Base-by-base conservation (phyloP, 1,284 basidiomycete species). In the Porogramme epimiltina region DNA sequence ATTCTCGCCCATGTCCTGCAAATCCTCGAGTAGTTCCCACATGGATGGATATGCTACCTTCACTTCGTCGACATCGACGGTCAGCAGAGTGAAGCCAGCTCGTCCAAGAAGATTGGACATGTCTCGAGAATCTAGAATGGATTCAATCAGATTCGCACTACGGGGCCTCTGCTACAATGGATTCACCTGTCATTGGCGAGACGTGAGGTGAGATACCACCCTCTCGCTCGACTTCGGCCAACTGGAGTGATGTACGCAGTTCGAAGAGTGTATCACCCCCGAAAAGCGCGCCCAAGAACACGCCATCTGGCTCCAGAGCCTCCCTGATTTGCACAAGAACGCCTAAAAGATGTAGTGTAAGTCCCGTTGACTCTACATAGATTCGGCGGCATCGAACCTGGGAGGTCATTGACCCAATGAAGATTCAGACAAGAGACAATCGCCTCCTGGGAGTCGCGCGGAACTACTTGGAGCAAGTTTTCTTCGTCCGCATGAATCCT, bases 321-420 rank as follows among this genome's bases (percentile, higher is more conserved):
- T 94, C 86, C 61, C 83, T 84, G 52, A 98, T 92, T 67, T 99
- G 97, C 11, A 95, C 81, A 23, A 99, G 79, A 0, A 87, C 79
- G n/a, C 94, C 95, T 52, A 28, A 3, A 15, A 9, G 22, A 16
- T 4, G 13, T 18, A 23, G 19, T 13, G 9, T 40, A 25, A 47
- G 25, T 23, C 24, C 13, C 20, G 24, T 8, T 9, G 20, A 16
- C 20, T 9, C 37, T 15, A 18, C 20, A 37, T 47, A n/a, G 10
- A n/a, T 54, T 74, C n/a, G 37, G 39, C n/a, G 13, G n/a, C 34
- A 37, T 19, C 38, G 13, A 19, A 91, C 93, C 93, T 54, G 95
- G 96, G 13, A 99, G 81, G 72, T 99, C 97, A 63, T 99, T 99
- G 9, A 98, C 87, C 97, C 97, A 99, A 64, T 99, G 97, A 47